phyloP scores from a whole-genome alignment of 2,329 filamentous ascomycete species.

The Rhinocladiella similis region DNA sequence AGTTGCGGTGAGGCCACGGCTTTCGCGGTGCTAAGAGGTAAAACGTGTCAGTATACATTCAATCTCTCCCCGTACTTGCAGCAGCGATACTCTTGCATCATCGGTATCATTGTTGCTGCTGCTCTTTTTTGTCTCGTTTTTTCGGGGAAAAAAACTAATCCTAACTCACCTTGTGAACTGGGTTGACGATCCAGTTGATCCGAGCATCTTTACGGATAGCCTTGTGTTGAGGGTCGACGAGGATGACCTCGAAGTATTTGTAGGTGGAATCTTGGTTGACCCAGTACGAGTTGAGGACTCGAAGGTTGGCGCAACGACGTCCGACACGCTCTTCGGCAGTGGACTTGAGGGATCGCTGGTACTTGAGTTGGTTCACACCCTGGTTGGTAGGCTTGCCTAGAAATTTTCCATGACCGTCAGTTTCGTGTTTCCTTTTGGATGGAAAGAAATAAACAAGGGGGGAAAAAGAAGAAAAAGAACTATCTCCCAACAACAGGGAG shows the following conservation, averaged over 20 bases:
- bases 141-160: too few relatives aligned
- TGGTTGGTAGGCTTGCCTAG: slow-evolving; percentile 99
- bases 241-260: slow-evolving; percentile 99
- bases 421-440: background rate
- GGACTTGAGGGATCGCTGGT: slow-evolving; percentile 97
- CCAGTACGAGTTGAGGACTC: slow-evolving; percentile 99
- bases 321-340: slow-evolving; percentile 99
- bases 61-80: background rate
- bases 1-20: slow-evolving; percentile 92
- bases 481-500: slow-evolving; percentile 1
- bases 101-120: too few relatives aligned
- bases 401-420: slow-evolving; percentile 19
- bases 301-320: slow-evolving; percentile 97
- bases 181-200: slow-evolving; percentile 99
- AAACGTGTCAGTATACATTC: slow-evolving; percentile 9
- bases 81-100: too few relatives aligned
- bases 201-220: slow-evolving; percentile 97
- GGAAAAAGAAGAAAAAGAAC: too few relatives aligned
- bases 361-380: slow-evolving; percentile 99
- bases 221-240: slow-evolving; percentile 99
- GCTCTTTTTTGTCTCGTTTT: too few relatives aligned
- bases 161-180: slow-evolving; percentile 79
- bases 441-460: too few relatives aligned
- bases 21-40: slow-evolving; percentile 77
- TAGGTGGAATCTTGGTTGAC: slow-evolving; percentile 99